Base-by-base conservation (phyloP, 108 stramenopile genomes). In the Skeletonema grethae region DNA sequence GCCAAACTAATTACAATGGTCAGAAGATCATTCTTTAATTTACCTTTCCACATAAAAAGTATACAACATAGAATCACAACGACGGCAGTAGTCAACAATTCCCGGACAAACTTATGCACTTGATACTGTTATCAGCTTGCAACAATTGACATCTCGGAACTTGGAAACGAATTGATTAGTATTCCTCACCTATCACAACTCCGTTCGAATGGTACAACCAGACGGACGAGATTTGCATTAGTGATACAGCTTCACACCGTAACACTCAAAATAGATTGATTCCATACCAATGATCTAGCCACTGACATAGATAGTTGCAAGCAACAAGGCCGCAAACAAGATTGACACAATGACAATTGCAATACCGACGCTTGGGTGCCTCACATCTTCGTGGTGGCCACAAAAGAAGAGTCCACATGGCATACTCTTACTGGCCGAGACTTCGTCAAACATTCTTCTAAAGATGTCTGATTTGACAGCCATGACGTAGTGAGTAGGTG, bases 341-440 rank as follows among this genome's bases (percentile, higher is more conserved):
- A 84, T 16, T 29, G 58, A 48, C 13, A 91, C 76, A n/a, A 82
- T 30, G 7, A 63, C 56, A 18, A 85, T 56, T 4, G 90, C 85
- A 60, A 91, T 91, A 50, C 31, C 55, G 57, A 91, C 83, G 29
- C 70, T 84, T 0, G 90, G 90, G 63, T 83, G 57, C 29, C 79
- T 78, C 13, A 87, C 87, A 83, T 91, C 90, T 66, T 89, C 90
- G 39, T 91, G 90, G 59, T 88, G 88, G 22, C 90, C 90, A 72
- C 88, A 91, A 50, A 84, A 91, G 82, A 89, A 91, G 39, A 91
- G 81, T 29, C 87, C 87, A 70, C 88, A 91, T 1, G 90, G 90
- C 84, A 85, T 84, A 34, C 15, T 68, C 38, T 75, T 79, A 20
- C 83, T 73, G 24, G 76, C 76, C 9, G 85, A 61, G 10, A 91